Evolutionary conservation across 1,284 basidiomycete species (phyloP), one percentile per base, ranked within the genome.

Genomic region (Microbotryum silenes-acaulis): DNA sequence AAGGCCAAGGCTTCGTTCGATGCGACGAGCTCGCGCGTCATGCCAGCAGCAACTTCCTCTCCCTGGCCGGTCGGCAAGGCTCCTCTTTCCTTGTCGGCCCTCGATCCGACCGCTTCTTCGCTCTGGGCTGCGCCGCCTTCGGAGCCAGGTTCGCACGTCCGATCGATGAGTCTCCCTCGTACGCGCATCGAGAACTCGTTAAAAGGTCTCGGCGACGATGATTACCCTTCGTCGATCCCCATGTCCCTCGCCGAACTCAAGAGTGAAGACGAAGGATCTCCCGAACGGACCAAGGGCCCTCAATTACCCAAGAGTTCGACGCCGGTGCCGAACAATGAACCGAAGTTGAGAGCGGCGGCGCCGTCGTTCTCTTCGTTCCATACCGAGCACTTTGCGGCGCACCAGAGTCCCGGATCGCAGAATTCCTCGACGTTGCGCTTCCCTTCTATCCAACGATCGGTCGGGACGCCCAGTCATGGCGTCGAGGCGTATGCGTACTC

Each of bases 241-340:
- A 64, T 23, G 54, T 68, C 67, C 16, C 59, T 68, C 31, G 67
- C 67, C 4, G 67, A 68, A 18, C 64, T 68, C 54, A 68, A 66
- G 54, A 60, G 59, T 16, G 67, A 68, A 29, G 67, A 68, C 29
- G 67, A 60, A 4, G 54, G 53, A 6, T 66, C 65, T 37, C 57
- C 21, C 9, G 67, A 66, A 46, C 56, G 29, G 21, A 55, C 51
- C 54, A 59, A 64, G 16, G 37, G 23, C 16, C 21, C 25, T n/a
- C 51, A 57, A 46, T 42, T 42, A 14, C 37, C 37, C 45, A 18
- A n/a, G 49, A 0, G 20, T 12, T n/a, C 21, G 18, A 16, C 47
- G 21, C 29, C 27, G 46, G 46, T 47, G n/a, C 27, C 55, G 31
- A 64, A 63, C 42, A 65, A 64, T 48, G 62, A 68, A 18, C 64